Conservation (phyloP, 1,139 yeast species). For the Pichia sp. region DNA sequence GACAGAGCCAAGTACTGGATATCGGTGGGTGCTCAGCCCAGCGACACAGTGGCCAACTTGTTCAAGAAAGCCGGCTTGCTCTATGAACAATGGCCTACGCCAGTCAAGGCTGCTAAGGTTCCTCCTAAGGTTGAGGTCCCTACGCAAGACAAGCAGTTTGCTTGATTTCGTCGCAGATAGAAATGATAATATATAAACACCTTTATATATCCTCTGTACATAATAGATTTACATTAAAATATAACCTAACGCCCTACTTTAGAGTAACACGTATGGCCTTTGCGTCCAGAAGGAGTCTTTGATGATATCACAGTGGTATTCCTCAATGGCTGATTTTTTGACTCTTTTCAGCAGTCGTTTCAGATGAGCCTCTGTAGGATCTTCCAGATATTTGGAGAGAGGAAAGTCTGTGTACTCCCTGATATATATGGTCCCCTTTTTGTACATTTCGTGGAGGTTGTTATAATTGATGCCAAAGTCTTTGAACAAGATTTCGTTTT, state of each 20-base stretch:
- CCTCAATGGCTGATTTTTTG: slow-evolving; percentile 44
- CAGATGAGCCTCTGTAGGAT: slow-evolving; percentile 17
- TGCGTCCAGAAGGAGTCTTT: slow-evolving; percentile 54
- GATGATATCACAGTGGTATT: slow-evolving; percentile 55
- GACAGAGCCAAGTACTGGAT: slow-evolving; percentile 95
- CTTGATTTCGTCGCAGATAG: slow-evolving; percentile 9
- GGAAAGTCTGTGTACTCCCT: slow-evolving; percentile 39
- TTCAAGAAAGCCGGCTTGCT: slow-evolving; percentile 77
- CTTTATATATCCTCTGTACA: slow-evolving; percentile 12
- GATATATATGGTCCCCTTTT: slow-evolving; percentile 75
- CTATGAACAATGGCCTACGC: slow-evolving; percentile 68
- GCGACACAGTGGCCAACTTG: slow-evolving; percentile 72
- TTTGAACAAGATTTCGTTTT: slow-evolving; percentile 76
- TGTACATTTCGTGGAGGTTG: slow-evolving; percentile 80
- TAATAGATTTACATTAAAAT: slow-evolving; percentile 1
- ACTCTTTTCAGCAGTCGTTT: slow-evolving; percentile 47
- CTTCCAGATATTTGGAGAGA: slow-evolving; percentile 13
- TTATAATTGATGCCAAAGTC: slow-evolving; percentile 85
- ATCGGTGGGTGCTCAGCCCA: slow-evolving; percentile 97
- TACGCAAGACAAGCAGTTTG: slow-evolving; percentile 24
- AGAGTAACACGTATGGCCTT: slow-evolving; percentile 34
- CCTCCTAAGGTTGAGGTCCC: slow-evolving; percentile 23
- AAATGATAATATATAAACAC: background rate
- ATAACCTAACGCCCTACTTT: background rate
- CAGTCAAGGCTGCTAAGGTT: slow-evolving; percentile 26